Percentiles rank a stretch among this genome's conserved stretches.
These are phyloP conservation scores for Colletotrichum orbiculare DNA, from an alignment of 2,329 filamentous ascomycete genomes.

Conservation along the genomic window DNA sequence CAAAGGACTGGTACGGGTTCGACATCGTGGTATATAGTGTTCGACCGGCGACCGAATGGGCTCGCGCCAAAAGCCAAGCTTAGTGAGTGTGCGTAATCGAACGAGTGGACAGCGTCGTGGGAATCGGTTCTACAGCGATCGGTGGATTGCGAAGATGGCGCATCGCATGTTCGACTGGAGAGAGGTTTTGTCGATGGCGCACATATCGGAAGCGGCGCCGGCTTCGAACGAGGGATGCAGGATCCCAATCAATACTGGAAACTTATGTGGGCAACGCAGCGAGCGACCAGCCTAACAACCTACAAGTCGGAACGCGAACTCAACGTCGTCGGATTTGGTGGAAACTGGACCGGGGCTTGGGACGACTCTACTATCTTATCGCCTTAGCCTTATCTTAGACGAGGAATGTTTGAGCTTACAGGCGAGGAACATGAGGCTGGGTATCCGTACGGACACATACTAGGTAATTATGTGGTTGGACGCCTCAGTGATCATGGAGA, in stretches of 20 bases:
- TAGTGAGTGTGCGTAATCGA: too few relatives aligned
- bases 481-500: not conserved
- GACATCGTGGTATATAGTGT: not conserved
- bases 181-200: not conserved
- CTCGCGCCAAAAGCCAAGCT: too few relatives aligned
- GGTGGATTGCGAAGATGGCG: not conserved
- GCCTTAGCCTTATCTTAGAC: too few relatives aligned
- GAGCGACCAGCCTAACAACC: too few relatives aligned
- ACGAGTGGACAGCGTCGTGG: not conserved
- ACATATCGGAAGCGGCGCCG: slow-evolving; percentile 12
- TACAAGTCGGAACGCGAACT: too few relatives aligned
- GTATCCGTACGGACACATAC: too few relatives aligned
- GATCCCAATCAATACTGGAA: not conserved
- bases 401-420: not conserved
- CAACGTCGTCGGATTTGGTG: too few relatives aligned
- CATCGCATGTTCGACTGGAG: slow-evolving; percentile 24
- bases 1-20: slow-evolving; percentile 17
- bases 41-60: too few relatives aligned
- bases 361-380: too few relatives aligned
- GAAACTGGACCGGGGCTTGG: too few relatives aligned
- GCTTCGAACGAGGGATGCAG: not conserved
- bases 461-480: too few relatives aligned
- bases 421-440: not conserved
- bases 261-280: too few relatives aligned
- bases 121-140: slow-evolving; percentile 15